Conservation (phyloP, 768 basidiomycete species). For the Tephrocybe sp. region DNA sequence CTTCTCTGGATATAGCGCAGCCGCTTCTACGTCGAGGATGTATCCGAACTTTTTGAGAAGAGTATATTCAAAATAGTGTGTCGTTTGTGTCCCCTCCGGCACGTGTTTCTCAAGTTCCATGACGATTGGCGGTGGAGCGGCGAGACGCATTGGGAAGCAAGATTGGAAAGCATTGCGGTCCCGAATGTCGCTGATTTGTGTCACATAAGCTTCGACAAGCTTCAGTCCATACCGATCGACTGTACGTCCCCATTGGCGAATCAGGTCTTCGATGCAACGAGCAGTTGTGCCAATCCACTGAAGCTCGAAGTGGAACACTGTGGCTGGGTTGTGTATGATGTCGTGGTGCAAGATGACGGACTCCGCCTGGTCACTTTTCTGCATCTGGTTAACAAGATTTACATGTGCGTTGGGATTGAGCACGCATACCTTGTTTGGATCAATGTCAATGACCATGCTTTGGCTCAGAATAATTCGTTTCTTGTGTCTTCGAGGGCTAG, state of each 20-base stretch:
- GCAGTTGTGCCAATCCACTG: slow-evolving; percentile 97
- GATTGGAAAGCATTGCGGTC: slow-evolving; percentile 90
- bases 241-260: slow-evolving; percentile 76
- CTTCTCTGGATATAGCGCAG: slow-evolving; percentile 71
- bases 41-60: slow-evolving; percentile 78
- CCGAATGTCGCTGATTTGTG: slow-evolving; percentile 86
- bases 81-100: slow-evolving; percentile 62
- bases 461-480: slow-evolving; percentile 79
- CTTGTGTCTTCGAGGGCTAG: slow-evolving; percentile 46
- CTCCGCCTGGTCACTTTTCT: slow-evolving; percentile 88
- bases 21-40: slow-evolving; percentile 82
- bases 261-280: slow-evolving; percentile 84
- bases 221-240: slow-evolving; percentile 90
- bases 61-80: slow-evolving; percentile 80
- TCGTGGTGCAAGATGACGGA: slow-evolving; percentile 89
- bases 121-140: slow-evolving; percentile 69
- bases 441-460: slow-evolving; percentile 88
- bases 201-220: slow-evolving; percentile 91
- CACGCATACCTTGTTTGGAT: slow-evolving; percentile 61
- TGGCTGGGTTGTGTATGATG: slow-evolving; percentile 92
- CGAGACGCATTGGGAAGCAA: slow-evolving; percentile 81
- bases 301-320: slow-evolving; percentile 94
- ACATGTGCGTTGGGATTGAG: neutral
- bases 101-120: slow-evolving; percentile 67
- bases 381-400: slow-evolving; percentile 6